phyloP scores from a whole-genome alignment of 1,139 yeast genomes.

The Pichia sp. region DNA sequence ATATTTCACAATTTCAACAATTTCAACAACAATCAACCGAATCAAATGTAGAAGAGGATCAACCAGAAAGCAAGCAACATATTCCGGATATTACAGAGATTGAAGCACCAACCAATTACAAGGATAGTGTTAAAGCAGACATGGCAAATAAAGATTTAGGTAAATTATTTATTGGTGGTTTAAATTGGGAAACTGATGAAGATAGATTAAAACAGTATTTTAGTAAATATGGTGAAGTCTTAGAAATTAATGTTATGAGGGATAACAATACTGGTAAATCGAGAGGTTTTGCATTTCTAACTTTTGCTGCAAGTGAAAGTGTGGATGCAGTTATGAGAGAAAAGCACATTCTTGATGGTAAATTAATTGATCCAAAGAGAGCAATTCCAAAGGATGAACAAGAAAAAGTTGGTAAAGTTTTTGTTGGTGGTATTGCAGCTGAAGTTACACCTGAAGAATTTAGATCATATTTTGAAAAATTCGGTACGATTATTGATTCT shows the following conservation, averaged over 20 bases:
- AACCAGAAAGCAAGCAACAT: conserved; percentile 7
- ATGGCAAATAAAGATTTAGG: conserved; percentile 46
- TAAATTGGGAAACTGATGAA: conserved; percentile 97
- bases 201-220: conserved; percentile 76
- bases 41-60: conserved; percentile 8
- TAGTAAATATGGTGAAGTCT: conserved; percentile 82
- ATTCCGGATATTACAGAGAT: conserved; percentile 15
- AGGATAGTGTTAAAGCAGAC: conserved; percentile 26
- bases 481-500: conserved; percentile 92
- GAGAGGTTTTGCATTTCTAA: conserved; percentile 93
- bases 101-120: conserved; percentile 16
- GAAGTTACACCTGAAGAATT: conserved; percentile 92
- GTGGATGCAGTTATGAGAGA: conserved; percentile 85
- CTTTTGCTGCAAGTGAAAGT: conserved; percentile 74
- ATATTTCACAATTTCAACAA: conserved; percentile 28
- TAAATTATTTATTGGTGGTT: conserved; percentile 96
- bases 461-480: conserved; percentile 78
- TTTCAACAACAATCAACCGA: conserved; percentile 1
- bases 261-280: conserved; percentile 87
- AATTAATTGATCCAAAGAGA: conserved; percentile 94
- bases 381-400: conserved; percentile 98
- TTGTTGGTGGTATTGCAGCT: conserved; percentile 96
- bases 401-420: conserved; percentile 93
- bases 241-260: conserved; percentile 91
- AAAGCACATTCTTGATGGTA: conserved; percentile 91